phyloP scores from a whole-genome alignment of 441 rosid genomes.

The Pelargonium australe region DNA sequence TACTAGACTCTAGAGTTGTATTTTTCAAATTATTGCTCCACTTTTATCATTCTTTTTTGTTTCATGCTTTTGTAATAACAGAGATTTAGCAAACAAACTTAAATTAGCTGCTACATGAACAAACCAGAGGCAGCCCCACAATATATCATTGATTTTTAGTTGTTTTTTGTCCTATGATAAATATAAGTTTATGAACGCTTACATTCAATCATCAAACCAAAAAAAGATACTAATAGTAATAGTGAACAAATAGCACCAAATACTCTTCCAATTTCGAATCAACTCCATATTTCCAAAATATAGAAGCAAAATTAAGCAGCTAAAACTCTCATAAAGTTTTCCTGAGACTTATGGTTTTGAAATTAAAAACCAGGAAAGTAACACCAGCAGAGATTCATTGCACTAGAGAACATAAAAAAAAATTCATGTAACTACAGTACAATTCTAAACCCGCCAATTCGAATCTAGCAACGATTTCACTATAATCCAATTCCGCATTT shows the following conservation, averaged over 20 bases:
- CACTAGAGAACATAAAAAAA: neutral
- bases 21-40: too few relatives aligned
- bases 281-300: neutral
- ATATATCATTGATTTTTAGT: too few relatives aligned
- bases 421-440: neutral
- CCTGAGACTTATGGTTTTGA: too few relatives aligned
- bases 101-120: neutral
- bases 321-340: too few relatives aligned
- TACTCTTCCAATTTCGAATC: neutral
- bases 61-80: too few relatives aligned
- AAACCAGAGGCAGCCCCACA: too few relatives aligned
- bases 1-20: too few relatives aligned
- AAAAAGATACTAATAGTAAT: neutral
- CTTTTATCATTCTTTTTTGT: too few relatives aligned
- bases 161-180: neutral
- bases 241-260: neutral
- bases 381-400: neutral
- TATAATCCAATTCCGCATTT: neutral
- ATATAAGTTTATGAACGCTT: neutral
- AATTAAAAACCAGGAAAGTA: too few relatives aligned
- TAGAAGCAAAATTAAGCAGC: too few relatives aligned
- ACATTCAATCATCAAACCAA: neutral
- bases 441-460: neutral
- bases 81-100: too few relatives aligned
- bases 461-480: neutral